Evolutionary conservation across 2,329 filamentous ascomycete species (phyloP).

Genomic region (Penicillium sp.): DNA sequence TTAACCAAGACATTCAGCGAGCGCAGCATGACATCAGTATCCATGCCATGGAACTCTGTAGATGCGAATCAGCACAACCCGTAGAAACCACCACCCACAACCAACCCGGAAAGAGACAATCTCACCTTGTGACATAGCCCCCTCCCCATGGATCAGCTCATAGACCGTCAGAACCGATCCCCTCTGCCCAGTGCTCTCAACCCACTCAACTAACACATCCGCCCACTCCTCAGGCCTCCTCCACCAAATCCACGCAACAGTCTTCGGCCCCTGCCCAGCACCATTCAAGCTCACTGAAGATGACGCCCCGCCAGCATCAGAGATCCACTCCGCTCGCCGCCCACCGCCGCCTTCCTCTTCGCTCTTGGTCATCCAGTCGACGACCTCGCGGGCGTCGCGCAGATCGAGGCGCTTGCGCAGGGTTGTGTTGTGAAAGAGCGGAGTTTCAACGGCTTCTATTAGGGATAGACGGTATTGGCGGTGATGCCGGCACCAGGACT

Average conservation of each 20-base stretch:
- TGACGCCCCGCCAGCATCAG: conserved; percentile 18
- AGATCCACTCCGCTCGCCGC: conserved; percentile 60
- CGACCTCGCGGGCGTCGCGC: conserved; percentile 52
- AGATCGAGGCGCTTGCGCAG: conserved; percentile 49
- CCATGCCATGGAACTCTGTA: conserved; percentile 82
- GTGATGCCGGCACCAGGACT: conserved; percentile 76
- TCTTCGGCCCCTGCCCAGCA: conserved; percentile 39
- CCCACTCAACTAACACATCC: conserved; percentile 68
- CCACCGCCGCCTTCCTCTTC: conserved; percentile 48
- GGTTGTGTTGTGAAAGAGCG: conserved; percentile 54
- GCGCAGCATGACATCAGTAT: conserved; percentile 74
- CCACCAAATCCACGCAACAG: conserved; percentile 77
- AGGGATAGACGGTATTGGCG: conserved; percentile 73
- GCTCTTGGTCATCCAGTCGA: conserved; percentile 55
- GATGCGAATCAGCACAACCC: conserved; percentile 6
- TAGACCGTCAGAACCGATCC: conserved; percentile 88
- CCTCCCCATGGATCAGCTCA: conserved; percentile 86
- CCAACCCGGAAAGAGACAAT: conserved; percentile 15
- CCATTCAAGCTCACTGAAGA: neutral
- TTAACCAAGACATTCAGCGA: conserved; percentile 80
- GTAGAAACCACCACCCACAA: neutral
- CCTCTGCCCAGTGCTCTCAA: conserved; percentile 84
- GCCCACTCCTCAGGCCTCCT: conserved; percentile 89
- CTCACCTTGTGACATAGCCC: conserved; percentile 65
- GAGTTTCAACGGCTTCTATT: conserved; percentile 57